A percentile compares a stretch with the other conserved stretches of the same genome.
Evolutionary conservation across 441 rosid species (phyloP).

Genomic region (Bocquillonia castaneifolia): DNA sequence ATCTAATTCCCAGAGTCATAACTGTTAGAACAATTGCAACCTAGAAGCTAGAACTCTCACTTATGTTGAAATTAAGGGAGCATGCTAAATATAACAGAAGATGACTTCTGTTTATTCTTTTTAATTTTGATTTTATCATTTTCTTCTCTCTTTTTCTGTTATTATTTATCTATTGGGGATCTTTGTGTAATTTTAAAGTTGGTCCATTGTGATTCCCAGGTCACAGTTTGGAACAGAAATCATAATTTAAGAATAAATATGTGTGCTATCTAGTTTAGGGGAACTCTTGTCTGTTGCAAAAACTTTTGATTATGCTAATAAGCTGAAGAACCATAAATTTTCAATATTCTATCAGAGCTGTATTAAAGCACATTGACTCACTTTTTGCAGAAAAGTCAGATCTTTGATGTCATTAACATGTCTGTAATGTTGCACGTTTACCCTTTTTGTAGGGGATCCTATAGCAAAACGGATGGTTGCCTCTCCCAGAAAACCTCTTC

Average conservation of each 20-base stretch:
- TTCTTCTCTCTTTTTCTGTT: not conserved
- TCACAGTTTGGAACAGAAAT: not conserved
- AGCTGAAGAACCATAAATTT: not conserved
- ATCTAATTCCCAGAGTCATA: not conserved
- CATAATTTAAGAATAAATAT: not conserved
- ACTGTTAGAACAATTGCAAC: not conserved
- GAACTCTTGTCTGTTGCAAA: not conserved
- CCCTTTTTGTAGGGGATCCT: slow-evolving; percentile 54
- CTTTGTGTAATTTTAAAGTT: not conserved
- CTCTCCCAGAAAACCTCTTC: slow-evolving; percentile 38
- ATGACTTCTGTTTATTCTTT: not conserved
- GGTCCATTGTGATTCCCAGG: not conserved
- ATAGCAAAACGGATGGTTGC: slow-evolving; percentile 47
- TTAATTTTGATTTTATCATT: not conserved
- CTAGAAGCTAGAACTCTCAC: too few relatives aligned
- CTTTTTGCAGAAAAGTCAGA: not conserved
- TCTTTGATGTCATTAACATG: slow-evolving; percentile 1
- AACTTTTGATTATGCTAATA: not conserved
- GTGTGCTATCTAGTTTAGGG: too few relatives aligned
- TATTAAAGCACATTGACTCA: not conserved
- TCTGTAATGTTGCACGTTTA: slow-evolving; percentile 9
- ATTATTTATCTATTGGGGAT: not conserved
- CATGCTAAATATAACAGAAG: not conserved
- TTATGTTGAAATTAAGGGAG: not conserved
- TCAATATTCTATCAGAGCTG: not conserved